Conservation (phyloP, 2,329 filamentous ascomycete genomes). For the Pseudogymnoascus sp. region DNA sequence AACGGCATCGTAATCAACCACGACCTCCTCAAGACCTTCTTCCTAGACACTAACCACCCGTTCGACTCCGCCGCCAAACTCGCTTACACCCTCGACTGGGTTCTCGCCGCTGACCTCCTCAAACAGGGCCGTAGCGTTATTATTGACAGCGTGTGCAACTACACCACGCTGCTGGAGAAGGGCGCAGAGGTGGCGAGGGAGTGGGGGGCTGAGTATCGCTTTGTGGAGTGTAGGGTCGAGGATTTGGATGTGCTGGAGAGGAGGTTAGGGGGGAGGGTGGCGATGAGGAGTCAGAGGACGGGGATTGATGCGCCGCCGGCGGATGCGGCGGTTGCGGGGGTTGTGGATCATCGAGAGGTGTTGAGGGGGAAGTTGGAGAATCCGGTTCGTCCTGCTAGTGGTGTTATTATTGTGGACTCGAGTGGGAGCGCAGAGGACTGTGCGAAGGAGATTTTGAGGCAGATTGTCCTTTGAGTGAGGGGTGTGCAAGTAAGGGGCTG, state of each 20-base stretch:
- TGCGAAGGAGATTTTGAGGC: constrained; percentile 20
- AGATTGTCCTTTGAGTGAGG: constrained; percentile 12
- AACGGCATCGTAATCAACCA: constrained; percentile 30
- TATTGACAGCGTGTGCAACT: constrained; percentile 34
- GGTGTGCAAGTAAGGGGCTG: not conserved
- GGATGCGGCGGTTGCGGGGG: constrained; percentile 12
- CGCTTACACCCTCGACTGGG: constrained; percentile 31
- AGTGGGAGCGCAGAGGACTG: constrained; percentile 16
- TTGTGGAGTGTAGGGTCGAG: constrained; percentile 28
- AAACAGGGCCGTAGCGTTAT: constrained; percentile 30
- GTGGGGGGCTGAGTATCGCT: constrained; percentile 22
- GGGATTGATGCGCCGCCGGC: constrained; percentile 23
- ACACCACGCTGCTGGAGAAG: constrained; percentile 25
- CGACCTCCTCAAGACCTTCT: constrained; percentile 29
- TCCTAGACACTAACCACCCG: constrained; percentile 25
- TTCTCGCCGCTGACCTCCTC: constrained; percentile 28
- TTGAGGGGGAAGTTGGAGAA: constrained; percentile 27
- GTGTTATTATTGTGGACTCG: constrained; percentile 24
- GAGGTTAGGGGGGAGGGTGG: constrained; percentile 20
- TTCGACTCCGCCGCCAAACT: constrained; percentile 28
- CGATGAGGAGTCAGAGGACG: constrained; percentile 28
- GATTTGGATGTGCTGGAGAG: constrained; percentile 28
- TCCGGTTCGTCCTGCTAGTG: constrained; percentile 23
- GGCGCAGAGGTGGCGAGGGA: constrained; percentile 25
- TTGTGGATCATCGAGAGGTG: constrained; percentile 16